phyloP scores from a whole-genome alignment of 129 eudicot species.

The Kitagawia praeruptora region DNA sequence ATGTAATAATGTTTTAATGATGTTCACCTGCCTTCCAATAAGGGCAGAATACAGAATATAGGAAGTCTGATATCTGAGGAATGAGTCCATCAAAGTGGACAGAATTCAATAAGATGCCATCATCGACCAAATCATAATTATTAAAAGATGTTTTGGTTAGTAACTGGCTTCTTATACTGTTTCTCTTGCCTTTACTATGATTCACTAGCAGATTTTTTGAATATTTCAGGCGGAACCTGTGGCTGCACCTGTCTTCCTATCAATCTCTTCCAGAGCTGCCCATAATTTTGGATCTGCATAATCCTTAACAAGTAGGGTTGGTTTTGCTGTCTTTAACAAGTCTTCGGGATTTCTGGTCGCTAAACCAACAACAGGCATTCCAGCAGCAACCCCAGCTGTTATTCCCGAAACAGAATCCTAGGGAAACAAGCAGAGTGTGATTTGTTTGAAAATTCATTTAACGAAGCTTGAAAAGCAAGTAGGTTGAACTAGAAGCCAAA shows the following conservation, averaged over 20 bases:
- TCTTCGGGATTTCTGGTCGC: constrained; percentile 65
- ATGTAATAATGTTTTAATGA: not conserved
- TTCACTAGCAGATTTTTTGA: not conserved
- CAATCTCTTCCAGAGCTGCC: constrained; percentile 73
- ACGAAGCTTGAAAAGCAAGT: not conserved
- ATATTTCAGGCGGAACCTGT: constrained; percentile 23
- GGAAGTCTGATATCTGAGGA: not conserved
- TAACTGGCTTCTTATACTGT: not conserved
- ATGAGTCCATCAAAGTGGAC: not conserved
- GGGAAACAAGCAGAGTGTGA: constrained; percentile 3
- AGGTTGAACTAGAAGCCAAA: constrained; percentile 12
- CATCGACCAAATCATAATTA: constrained; percentile 1
- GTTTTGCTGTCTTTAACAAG: constrained; percentile 58
- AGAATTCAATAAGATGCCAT: not conserved
- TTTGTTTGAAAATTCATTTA: not conserved
- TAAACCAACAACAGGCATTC: constrained; percentile 74
- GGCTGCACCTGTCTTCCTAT: constrained; percentile 28
- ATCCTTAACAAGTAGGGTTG: constrained; percentile 63
- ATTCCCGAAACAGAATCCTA: constrained; percentile 96
- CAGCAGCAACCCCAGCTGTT: constrained; percentile 92
- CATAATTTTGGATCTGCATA: constrained; percentile 85
- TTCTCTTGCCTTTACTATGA: not conserved
- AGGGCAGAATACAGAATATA: not conserved
- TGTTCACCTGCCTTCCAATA: not conserved
- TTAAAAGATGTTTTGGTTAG: not conserved